Evolutionary conservation across 495 filamentous ascomycete genomes (phyloP).

Genomic region (Podospora australis): DNA sequence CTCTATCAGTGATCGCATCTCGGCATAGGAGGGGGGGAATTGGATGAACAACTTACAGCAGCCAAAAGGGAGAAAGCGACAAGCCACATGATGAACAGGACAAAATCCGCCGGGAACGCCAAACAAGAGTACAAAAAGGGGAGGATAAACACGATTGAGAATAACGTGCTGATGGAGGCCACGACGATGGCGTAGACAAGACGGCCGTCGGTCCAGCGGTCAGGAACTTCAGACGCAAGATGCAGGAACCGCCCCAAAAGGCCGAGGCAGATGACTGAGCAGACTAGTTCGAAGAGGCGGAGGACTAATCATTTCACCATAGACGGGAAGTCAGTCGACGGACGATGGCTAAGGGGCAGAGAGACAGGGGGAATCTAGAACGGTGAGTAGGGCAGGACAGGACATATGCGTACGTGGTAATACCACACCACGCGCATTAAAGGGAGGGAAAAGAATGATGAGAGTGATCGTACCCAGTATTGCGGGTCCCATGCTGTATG

Average conservation of each 20-base stretch:
- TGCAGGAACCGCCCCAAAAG: conserved; percentile 15
- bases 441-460: too few relatives aligned
- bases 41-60: conserved; percentile 8
- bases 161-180: conserved; percentile 16
- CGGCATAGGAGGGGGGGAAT: not conserved
- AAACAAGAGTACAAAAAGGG: conserved; percentile 20
- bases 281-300: conserved; percentile 18
- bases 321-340: conserved; percentile 9
- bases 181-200: conserved; percentile 18
- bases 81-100: conserved; percentile 23
- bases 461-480: too few relatives aligned
- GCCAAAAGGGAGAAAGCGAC: conserved; percentile 18
- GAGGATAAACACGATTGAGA: conserved; percentile 16
- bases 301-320: conserved; percentile 6
- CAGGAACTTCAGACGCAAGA: conserved; percentile 3
- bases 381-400: not conserved
- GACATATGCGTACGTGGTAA: not conserved
- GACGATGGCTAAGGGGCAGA: not conserved
- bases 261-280: conserved; percentile 19
- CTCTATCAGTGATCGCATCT: not conserved
- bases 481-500: too few relatives aligned
- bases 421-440: too few relatives aligned
- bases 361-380: not conserved
- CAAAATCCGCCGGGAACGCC: conserved; percentile 17
- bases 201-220: conserved; percentile 7